Evolutionary conservation across 768 basidiomycete species (phyloP), one percentile per base, ranked within the genome.

Genomic region (Mycena indigotica): DNA sequence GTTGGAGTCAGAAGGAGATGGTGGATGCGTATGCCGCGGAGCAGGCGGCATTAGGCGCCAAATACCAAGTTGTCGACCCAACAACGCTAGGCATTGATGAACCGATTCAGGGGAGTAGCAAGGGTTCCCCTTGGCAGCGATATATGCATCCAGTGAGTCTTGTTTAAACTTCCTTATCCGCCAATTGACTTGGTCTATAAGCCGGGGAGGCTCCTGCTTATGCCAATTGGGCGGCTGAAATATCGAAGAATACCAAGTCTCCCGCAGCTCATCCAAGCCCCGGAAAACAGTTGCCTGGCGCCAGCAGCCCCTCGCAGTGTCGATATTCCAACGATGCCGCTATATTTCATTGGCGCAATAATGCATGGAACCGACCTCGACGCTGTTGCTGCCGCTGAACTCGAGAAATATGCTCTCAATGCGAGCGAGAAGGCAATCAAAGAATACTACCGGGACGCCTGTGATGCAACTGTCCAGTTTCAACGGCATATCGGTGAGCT

Each of bases 351-450:
- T 24, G 55, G 55, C 1, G 62, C 62, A 28, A 55, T 63, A 3
- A 50, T 63, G 35, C 57, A 59, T 45, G 58, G 58, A 10, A 57
- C 62, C 25, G 62, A 63, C 21, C 52, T 63, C n/a, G 62, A 63
- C 28, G 62, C 57, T 2, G 62, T 63, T 28, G 55, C 55, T 2
- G 62, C 54, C 16, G 30, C 57, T 1, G 32, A 63, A 28, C 38
- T 65, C 25, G 60, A 61, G 39, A 28, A 44, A 2, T 65, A 62
- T 44, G 63, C 63, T 1, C 45, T 58, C 3, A 45, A 25, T 5
- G 21, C 2, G 55, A n/a, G 59, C 52, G 63, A 65, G 35, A 55
- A 51, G 44, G 62, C 61, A 49, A 65, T 65, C 5, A 52, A 52
- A 28, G 63, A 65, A 28, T 65, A 61, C 29, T 62, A 65, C 19